Evolutionary conservation across 306 rosid genomes (phyloP).

Genomic region (Ammopiptanthus mongolicus): DNA sequence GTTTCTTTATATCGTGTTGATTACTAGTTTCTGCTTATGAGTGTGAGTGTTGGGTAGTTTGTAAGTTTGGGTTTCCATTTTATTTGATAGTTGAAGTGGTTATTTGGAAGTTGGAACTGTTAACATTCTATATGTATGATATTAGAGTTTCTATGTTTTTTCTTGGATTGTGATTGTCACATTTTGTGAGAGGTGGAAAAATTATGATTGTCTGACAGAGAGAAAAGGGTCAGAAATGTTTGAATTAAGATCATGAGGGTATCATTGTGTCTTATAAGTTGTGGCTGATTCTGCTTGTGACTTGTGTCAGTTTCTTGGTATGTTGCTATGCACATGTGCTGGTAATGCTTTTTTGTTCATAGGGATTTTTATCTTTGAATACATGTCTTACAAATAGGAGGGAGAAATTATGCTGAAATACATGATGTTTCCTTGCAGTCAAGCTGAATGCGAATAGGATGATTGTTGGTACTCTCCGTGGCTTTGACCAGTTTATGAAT

Average conservation of each 20-base stretch:
- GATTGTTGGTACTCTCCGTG: constrained; percentile 89
- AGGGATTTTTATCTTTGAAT: background rate
- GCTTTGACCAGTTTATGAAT: constrained; percentile 97
- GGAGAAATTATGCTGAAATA: background rate
- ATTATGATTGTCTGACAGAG: background rate
- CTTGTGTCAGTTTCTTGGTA: background rate
- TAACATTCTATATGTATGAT: background rate
- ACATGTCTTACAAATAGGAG: background rate
- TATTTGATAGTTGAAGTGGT: background rate
- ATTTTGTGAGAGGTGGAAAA: background rate
- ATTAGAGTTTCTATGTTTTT: background rate
- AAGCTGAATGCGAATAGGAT: constrained; percentile 86
- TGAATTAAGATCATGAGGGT: background rate
- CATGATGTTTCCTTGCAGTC: constrained; percentile 44
- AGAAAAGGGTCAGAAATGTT: too few relatives aligned
- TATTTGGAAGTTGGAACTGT: background rate
- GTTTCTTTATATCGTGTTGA: background rate
- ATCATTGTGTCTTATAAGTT: background rate
- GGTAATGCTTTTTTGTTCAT: background rate
- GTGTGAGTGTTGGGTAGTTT: background rate
- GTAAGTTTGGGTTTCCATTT: background rate
- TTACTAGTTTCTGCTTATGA: background rate
- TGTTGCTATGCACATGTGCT: background rate
- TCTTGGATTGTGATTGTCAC: background rate
- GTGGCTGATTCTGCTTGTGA: background rate